Percentiles rank a stretch among this genome's conserved stretches.
These are phyloP conservation scores for Coemansia sp. DNA, from an alignment of 192 early-diverging fungal genomes.

Conservation along the genomic window DNA sequence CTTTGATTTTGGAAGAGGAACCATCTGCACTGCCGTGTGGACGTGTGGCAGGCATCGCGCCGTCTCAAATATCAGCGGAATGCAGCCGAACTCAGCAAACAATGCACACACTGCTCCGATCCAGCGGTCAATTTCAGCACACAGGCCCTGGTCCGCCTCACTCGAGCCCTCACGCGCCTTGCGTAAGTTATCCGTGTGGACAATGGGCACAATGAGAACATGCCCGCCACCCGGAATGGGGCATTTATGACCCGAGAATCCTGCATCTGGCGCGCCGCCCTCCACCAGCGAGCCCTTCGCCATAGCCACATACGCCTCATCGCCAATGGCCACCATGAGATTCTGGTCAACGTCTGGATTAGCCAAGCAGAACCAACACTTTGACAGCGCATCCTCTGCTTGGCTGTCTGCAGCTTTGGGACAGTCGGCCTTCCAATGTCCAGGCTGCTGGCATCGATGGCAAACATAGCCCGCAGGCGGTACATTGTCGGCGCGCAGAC, in stretches of 20 bases:
- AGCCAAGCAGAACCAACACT: conserved; percentile 95
- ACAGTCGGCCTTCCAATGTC: conserved; percentile 56
- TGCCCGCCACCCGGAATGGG: conserved; percentile 80
- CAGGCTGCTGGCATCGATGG: conserved; percentile 51
- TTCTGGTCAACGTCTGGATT: conserved; percentile 90
- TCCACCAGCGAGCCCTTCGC: conserved; percentile 83
- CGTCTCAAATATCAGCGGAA: conserved; percentile 74
- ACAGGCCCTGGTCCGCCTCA: conserved; percentile 52
- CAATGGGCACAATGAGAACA: conserved; percentile 69
- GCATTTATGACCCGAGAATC: conserved; percentile 20
- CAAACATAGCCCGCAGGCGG: conserved; percentile 55
- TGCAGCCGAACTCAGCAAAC: conserved; percentile 59
- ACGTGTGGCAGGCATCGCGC: conserved; percentile 54
- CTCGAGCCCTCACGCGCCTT: conserved; percentile 29
- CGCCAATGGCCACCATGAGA: conserved; percentile 79
- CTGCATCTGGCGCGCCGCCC: conserved; percentile 12
- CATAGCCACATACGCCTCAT: conserved; percentile 78
- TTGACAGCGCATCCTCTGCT: conserved; percentile 27
- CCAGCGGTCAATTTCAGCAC: conserved; percentile 58
- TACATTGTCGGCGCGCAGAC: conserved; percentile 18
- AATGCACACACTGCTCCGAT: conserved; percentile 26
- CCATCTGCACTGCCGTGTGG: conserved; percentile 37
- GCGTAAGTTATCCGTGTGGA: conserved; percentile 52
- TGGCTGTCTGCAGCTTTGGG: conserved; percentile 19
- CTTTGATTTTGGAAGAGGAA: conserved; percentile 36